These are phyloP conservation scores for Alternaria gaisen DNA, from an alignment of 2,329 filamentous ascomycete species.

Conservation along the genomic window DNA sequence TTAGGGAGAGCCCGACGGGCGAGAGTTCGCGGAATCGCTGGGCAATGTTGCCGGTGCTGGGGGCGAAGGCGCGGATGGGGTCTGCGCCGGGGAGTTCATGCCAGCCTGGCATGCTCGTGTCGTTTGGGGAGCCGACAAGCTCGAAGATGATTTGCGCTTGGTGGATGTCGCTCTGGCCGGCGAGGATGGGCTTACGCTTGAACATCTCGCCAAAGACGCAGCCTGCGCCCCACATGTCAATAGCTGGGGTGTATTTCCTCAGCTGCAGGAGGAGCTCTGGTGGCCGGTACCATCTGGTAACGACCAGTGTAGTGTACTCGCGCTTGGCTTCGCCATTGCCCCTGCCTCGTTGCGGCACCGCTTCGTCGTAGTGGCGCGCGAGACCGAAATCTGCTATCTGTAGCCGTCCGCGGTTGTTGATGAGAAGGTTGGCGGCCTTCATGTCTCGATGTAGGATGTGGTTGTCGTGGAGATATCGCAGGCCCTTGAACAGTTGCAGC, in stretches of 20 bases:
- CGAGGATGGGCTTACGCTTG: constrained; percentile 87
- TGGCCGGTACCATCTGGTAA: constrained; percentile 96
- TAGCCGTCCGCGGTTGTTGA: constrained; percentile 90
- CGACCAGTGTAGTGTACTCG: constrained; percentile 96
- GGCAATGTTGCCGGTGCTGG: constrained; percentile 71
- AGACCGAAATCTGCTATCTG: constrained; percentile 98
- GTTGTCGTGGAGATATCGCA: constrained; percentile 85
- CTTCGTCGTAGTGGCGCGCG: constrained; percentile 90
- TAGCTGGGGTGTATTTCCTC: constrained; percentile 92
- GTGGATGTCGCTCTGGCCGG: constrained; percentile 86
- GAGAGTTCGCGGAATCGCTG: constrained; percentile 80
- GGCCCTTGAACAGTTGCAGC: constrained; percentile 87
- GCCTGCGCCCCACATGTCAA: constrained; percentile 99
- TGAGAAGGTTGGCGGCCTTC: constrained; percentile 97
- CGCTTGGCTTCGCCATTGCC: constrained; percentile 85
- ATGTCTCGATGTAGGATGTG: constrained; percentile 95
- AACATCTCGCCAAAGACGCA: constrained; percentile 99
- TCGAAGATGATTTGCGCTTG: constrained; percentile 95
- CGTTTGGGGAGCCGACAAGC: constrained; percentile 86
- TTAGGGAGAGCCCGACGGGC: constrained; percentile 76
- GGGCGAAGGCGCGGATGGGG: constrained; percentile 69
- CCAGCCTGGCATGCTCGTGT: constrained; percentile 94
- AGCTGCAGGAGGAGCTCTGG: constrained; percentile 90
- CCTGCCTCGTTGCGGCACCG: constrained; percentile 75
- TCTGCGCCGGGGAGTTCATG: constrained; percentile 82